Evolutionary conservation across 495 filamentous ascomycete species (phyloP).

Genomic region (Astrothelium macrocarpum): DNA sequence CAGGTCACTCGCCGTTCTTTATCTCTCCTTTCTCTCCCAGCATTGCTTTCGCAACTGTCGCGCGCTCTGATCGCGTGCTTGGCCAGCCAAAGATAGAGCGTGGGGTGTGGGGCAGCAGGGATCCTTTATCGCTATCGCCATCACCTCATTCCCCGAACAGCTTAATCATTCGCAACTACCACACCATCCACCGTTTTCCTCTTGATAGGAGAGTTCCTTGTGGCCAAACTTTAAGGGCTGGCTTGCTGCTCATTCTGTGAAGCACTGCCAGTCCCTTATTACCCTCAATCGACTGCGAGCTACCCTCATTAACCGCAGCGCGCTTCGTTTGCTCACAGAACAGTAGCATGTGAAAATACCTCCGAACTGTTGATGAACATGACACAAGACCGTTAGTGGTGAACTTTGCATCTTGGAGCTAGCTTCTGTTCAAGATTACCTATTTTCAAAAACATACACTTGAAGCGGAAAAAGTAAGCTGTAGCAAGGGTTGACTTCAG

Average conservation of each 20-base stretch:
- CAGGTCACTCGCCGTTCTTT: not conserved
- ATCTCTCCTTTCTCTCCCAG: not conserved
- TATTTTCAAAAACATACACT: not conserved
- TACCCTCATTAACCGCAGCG: not conserved
- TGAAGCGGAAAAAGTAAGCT: not conserved
- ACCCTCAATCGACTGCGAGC: not conserved
- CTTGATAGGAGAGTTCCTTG: not conserved
- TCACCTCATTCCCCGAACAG: not conserved
- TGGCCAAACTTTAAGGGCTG: not conserved
- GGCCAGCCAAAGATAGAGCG: not conserved
- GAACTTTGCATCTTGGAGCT: not conserved
- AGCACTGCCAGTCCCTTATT: not conserved
- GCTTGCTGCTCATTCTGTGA: not conserved
- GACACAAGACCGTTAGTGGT: not conserved
- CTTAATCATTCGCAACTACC: not conserved
- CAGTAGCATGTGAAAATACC: not conserved
- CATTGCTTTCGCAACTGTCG: not conserved
- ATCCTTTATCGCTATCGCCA: slow-evolving; percentile 1
- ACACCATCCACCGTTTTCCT: not conserved
- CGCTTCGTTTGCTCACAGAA: not conserved
- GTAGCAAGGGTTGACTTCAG: not conserved
- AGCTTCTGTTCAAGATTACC: not conserved
- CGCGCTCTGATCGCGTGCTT: not conserved
- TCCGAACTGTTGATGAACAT: not conserved
- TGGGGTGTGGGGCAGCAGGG: not conserved